A percentile compares a stretch with the other conserved stretches of the same genome.
Conservation (phyloP, 257 asterid genomes). For the Apocynum venetum region DNA sequence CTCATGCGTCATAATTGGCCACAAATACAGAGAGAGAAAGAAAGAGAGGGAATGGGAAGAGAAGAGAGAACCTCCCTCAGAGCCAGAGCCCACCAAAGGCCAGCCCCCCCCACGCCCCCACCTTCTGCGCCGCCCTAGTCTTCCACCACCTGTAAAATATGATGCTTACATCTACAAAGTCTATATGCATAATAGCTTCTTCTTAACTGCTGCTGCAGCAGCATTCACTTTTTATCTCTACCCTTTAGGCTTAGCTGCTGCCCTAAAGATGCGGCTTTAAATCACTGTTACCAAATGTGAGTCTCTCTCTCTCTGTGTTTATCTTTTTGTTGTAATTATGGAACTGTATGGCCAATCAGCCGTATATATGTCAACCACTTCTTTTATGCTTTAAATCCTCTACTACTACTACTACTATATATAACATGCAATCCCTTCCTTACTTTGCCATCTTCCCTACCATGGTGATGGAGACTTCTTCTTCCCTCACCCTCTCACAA, state of each 20-base stretch:
- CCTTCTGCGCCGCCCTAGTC: conserved; percentile 24
- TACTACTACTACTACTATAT: background rate
- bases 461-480: background rate
- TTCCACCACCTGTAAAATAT: conserved; percentile 20
- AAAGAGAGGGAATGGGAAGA: background rate
- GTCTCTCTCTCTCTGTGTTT: conserved; percentile 14
- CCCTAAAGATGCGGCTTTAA: conserved; percentile 33
- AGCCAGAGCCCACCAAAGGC: too few relatives aligned
- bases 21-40: background rate
- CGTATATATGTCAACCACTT: background rate
- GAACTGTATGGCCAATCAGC: background rate
- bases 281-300: conserved; percentile 45
- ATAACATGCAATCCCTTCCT: background rate
- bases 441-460: background rate
- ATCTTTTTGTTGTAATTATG: background rate
- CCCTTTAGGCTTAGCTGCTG: conserved; percentile 4
- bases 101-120: background rate
- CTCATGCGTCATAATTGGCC: background rate
- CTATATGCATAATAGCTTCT: background rate
- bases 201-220: background rate
- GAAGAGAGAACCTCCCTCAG: background rate
- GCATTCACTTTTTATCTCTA: background rate
- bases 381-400: background rate
- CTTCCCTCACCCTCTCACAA: background rate
- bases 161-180: background rate